These are phyloP conservation scores for Astrothelium macrocarpum DNA, from an alignment of 495 filamentous ascomycete genomes.

Conservation along the genomic window DNA sequence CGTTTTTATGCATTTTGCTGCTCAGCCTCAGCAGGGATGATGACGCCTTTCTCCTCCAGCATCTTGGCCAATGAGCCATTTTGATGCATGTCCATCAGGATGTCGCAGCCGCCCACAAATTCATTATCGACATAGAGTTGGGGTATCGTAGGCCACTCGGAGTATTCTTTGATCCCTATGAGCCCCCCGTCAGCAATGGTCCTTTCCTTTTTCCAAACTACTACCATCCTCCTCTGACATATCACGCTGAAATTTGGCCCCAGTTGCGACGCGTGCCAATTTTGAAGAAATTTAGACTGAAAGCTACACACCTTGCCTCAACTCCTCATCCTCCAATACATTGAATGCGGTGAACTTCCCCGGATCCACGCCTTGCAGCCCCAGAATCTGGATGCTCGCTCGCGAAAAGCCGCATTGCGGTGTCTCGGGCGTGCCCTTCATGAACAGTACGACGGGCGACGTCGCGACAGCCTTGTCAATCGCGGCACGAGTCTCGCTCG, in stretches of 20 bases:
- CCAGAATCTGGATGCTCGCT: conserved; percentile 88
- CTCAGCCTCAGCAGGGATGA: conserved; percentile 39
- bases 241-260: too few relatives aligned
- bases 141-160: conserved; percentile 97
- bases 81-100: conserved; percentile 94
- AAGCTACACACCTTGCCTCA: conserved; percentile 62
- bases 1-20: neutral
- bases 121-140: conserved; percentile 93
- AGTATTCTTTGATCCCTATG: conserved; percentile 94
- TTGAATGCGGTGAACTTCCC: conserved; percentile 94
- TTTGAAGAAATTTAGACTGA: too few relatives aligned
- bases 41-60: conserved; percentile 78
- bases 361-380: conserved; percentile 92
- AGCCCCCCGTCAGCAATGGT: conserved; percentile 2
- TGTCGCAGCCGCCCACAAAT: conserved; percentile 95
- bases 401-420: conserved; percentile 98
- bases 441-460: conserved; percentile 90
- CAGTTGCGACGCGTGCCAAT: too few relatives aligned
- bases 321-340: conserved; percentile 80
- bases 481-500: conserved; percentile 60
- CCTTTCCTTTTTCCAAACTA: too few relatives aligned
- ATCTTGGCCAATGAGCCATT: conserved; percentile 87
- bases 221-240: too few relatives aligned
- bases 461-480: conserved; percentile 81
- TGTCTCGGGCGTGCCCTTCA: conserved; percentile 95